phyloP scores from a whole-genome alignment of 352 stramenopile species.

The Phytophthora foliorum region DNA sequence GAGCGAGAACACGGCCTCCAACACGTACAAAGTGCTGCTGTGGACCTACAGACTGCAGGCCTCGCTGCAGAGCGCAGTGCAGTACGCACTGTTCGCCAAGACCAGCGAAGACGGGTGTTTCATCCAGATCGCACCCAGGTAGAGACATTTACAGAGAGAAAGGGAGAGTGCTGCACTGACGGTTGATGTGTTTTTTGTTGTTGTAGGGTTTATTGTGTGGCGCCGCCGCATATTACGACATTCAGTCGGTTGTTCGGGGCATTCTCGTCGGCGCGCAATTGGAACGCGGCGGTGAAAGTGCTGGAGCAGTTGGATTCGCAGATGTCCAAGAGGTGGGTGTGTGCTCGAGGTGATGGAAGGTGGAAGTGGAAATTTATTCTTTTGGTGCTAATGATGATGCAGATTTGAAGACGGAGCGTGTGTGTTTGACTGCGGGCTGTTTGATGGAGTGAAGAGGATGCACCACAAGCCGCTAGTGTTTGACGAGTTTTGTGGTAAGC shows the following conservation, averaged over 20 bases:
- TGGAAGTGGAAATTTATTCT: constrained; percentile 4
- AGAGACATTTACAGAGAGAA: background rate
- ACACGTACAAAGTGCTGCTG: constrained; percentile 76
- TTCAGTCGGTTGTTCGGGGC: constrained; percentile 80
- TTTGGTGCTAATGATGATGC: constrained; percentile 3
- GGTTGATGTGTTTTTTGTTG: constrained; percentile 1
- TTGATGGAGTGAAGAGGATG: constrained; percentile 84
- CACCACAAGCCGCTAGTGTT: constrained; percentile 86
- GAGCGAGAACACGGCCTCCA: constrained; percentile 76
- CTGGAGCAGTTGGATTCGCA: constrained; percentile 72
- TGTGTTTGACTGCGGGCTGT: constrained; percentile 88
- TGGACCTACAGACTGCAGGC: constrained; percentile 86
- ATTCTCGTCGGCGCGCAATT: constrained; percentile 66
- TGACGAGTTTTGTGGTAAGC: constrained; percentile 88
- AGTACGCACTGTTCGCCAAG: constrained; percentile 84
- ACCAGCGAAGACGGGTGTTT: constrained; percentile 86
- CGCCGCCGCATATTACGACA: constrained; percentile 80
- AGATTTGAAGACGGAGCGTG: constrained; percentile 86
- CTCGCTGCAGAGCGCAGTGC: constrained; percentile 75
- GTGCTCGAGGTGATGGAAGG: background rate
- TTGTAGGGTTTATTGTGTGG: constrained; percentile 81
- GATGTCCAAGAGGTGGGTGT: constrained; percentile 70
- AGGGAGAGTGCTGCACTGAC: constrained; percentile 7
- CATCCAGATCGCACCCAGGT: constrained; percentile 83
- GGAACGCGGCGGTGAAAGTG: constrained; percentile 79